Percentiles rank a stretch among this genome's conserved stretches.
Evolutionary conservation across 2,329 filamentous ascomycete genomes (phyloP).

Genomic region (Penicillium brevicompactum): DNA sequence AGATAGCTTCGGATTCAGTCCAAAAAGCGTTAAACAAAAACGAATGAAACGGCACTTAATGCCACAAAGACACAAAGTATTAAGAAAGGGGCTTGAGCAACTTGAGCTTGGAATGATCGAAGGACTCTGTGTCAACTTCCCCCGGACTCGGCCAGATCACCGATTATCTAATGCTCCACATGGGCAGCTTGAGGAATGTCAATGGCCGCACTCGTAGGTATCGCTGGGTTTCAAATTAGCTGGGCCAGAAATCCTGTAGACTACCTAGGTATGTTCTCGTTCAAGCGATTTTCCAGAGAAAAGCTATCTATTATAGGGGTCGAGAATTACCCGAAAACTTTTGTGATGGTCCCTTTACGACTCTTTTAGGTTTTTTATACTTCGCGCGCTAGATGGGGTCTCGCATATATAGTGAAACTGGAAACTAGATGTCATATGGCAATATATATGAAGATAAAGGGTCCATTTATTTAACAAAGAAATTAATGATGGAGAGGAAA

Average conservation of each 20-base stretch:
- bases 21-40: conserved; percentile 12
- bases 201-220: background rate
- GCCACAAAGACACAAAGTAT: conserved; percentile 13
- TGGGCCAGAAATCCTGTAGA: too few relatives aligned
- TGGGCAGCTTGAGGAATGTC: background rate
- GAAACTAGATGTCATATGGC: too few relatives aligned
- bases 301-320: too few relatives aligned
- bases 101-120: background rate
- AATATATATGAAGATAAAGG: too few relatives aligned
- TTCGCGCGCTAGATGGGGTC: background rate
- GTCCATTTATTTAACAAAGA: too few relatives aligned
- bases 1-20: conserved; percentile 1
- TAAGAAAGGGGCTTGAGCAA: background rate
- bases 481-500: too few relatives aligned
- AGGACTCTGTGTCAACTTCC: background rate
- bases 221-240: too few relatives aligned
- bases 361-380: background rate
- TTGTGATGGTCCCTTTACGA: background rate
- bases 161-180: conserved; percentile 7
- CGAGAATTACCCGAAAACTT: too few relatives aligned
- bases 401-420: background rate
- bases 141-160: background rate
- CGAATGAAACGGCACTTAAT: conserved; percentile 33
- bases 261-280: too few relatives aligned
- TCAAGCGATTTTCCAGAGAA: too few relatives aligned